Percentiles rank a stretch among this genome's conserved stretches.
These are phyloP conservation scores for Ogataea haglerorum DNA, from an alignment of 805 yeast species.

Conservation along the genomic window DNA sequence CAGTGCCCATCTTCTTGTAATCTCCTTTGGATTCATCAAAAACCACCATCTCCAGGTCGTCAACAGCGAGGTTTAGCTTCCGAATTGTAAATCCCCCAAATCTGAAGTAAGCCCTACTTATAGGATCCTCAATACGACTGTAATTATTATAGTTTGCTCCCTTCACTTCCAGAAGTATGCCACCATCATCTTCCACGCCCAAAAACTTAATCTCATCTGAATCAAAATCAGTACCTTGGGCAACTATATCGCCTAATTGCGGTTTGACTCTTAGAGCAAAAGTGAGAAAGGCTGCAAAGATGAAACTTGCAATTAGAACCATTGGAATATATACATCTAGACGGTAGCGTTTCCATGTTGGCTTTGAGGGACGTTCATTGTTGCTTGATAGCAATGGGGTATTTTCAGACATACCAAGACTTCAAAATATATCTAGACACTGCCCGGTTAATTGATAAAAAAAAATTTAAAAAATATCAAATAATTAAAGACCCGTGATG, in stretches of 20 bases:
- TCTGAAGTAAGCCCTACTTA: slow-evolving; percentile 28
- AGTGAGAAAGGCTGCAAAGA: slow-evolving; percentile 9
- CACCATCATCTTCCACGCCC: slow-evolving; percentile 32
- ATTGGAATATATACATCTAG: slow-evolving; percentile 29
- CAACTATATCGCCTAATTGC: slow-evolving; percentile 29
- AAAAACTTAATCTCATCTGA: slow-evolving; percentile 31
- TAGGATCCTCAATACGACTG: slow-evolving; percentile 27
- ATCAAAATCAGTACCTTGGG: slow-evolving; percentile 32
- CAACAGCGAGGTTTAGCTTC: slow-evolving; percentile 29
- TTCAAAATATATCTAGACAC: not conserved
- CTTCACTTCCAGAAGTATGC: slow-evolving; percentile 31
- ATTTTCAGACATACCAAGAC: slow-evolving; percentile 13
- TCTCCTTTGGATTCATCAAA: slow-evolving; percentile 25
- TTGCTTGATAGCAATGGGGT: slow-evolving; percentile 16
- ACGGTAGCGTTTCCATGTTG: slow-evolving; percentile 12
- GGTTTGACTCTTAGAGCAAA: slow-evolving; percentile 25
- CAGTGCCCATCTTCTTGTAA: slow-evolving; percentile 30
- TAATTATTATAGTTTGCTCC: slow-evolving; percentile 34
- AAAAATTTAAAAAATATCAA: slow-evolving; percentile 1
- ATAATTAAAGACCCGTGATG: slow-evolving; percentile 43
- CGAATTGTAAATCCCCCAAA: slow-evolving; percentile 33
- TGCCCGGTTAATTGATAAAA: slow-evolving; percentile 1
- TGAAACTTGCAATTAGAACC: slow-evolving; percentile 9
- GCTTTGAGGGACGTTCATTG: not conserved
- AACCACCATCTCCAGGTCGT: slow-evolving; percentile 30